These are phyloP conservation scores for Pichia sp. DNA, from an alignment of 1,139 yeast genomes.

Conservation along the genomic window DNA sequence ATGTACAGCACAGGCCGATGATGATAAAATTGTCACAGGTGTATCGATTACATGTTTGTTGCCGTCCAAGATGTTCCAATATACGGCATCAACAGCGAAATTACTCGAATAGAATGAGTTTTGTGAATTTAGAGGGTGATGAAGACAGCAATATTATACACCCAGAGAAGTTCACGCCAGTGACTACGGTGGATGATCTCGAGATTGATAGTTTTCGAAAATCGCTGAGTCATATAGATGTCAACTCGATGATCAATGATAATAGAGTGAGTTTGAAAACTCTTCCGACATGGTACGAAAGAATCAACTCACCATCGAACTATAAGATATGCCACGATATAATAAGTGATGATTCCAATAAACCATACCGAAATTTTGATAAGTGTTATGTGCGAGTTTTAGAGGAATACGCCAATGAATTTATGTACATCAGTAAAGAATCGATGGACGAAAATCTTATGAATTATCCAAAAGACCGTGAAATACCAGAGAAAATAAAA, in stretches of 20 bases:
- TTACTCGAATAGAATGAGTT: no score
- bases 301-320: slow-evolving; percentile 6
- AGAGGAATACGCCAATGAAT: slow-evolving; percentile 2
- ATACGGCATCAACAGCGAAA: no score
- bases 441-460: neutral
- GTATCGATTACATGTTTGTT: no score
- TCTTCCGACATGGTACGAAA: slow-evolving; percentile 10
- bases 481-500: slow-evolving; percentile 4
- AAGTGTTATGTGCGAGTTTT: slow-evolving; percentile 7
- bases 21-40: no score
- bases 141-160: neutral
- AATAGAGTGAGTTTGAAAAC: no score
- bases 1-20: no score
- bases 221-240: neutral
- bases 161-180: no score
- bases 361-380: slow-evolving; percentile 8
- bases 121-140: no score
- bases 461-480: neutral
- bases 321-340: slow-evolving; percentile 4
- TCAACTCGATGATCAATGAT: neutral
- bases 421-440: slow-evolving; percentile 1
- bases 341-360: neutral
- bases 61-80: no score
- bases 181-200: no score
- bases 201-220: no score